These are phyloP conservation scores for Crithidia expoeki DNA, from an alignment of 208 protist species.

Conservation along the genomic window DNA sequence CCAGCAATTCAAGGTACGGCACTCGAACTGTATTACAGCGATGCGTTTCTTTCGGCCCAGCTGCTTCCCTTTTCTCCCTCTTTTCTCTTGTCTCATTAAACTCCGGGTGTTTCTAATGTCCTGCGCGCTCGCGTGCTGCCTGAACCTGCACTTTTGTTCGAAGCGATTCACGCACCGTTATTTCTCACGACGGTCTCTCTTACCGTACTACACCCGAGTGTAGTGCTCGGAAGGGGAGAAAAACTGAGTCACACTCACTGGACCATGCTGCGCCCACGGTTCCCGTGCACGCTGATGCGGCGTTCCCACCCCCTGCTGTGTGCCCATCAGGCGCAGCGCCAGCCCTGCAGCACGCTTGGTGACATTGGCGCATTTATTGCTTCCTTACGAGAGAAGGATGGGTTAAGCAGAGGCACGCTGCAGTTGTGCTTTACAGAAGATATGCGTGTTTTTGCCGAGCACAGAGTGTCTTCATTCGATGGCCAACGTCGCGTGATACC, in stretches of 20 bases:
- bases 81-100: too few species aligned
- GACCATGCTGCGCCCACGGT: not conserved
- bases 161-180: too few species aligned
- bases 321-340: not conserved
- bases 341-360: constrained; percentile 22
- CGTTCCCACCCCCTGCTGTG: not conserved
- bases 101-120: too few species aligned
- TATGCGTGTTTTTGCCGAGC: constrained; percentile 23
- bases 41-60: too few species aligned
- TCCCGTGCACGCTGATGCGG: not conserved
- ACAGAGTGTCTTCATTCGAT: not conserved
- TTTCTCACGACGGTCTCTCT: too few species aligned
- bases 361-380: constrained; percentile 13
- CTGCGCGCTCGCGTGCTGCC: too few species aligned
- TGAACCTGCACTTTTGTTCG: too few species aligned
- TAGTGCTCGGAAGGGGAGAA: too few species aligned
- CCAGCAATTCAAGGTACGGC: too few species aligned
- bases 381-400: constrained; percentile 2
- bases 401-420: constrained; percentile 6
- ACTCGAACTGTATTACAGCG: too few species aligned
- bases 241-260: not conserved
- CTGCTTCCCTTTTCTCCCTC: too few species aligned
- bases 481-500: not conserved
- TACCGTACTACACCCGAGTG: too few species aligned
- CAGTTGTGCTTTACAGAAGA: constrained; percentile 33